Evolutionary conservation across 2,329 filamentous ascomycete species (phyloP), one percentile per base, ranked within the genome.

Genomic region (Colletotrichum costaricense): DNA sequence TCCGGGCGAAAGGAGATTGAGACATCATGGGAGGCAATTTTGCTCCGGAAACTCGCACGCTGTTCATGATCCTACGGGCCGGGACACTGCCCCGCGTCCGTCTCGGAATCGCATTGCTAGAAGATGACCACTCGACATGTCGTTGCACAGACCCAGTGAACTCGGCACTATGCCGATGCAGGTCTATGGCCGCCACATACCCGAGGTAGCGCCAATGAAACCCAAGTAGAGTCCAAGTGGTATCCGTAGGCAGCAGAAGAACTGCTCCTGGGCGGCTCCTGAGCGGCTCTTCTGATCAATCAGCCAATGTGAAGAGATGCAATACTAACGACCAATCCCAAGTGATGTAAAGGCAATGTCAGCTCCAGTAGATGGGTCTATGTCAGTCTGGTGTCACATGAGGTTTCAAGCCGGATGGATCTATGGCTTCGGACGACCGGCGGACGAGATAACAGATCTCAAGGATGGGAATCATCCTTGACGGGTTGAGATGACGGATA

Each of bases 131-230:
- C 7, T 14, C 9, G 67, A 11, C n/a, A 60, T 42, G 59, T 69
- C 35, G 67, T 70, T 65, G 55, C 62, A 70, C 67, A 35, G 67
- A 60, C 62, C 22, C 42, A 42, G 16, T 5, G 11, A 22, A 57
- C 35, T 69, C 62, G 62, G 68, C 68, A 70, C 63, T 19, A 46
- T 66, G 68, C 68, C 68, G 68, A 70, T 42, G 46, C 33, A 30
- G 22, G 28, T 16, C n/a, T n/a, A 22, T 60, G 38, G 35, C 68
- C 22, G 30, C 38, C 42, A 46, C 30, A 30, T 55, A 28, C 55
- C 42, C 62, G 19, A 55, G 52, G 38, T 60, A 55, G 62, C 22
- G 58, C 54, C 30, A 46, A 33, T 55, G 62, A 70, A 60, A 70
- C 67, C 55, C 59, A 24, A 26, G 24, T 38, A 38, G 6, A 35